Evolutionary conservation across 2,329 filamentous ascomycete genomes (phyloP).

Genomic region (Penicillium sp.): DNA sequence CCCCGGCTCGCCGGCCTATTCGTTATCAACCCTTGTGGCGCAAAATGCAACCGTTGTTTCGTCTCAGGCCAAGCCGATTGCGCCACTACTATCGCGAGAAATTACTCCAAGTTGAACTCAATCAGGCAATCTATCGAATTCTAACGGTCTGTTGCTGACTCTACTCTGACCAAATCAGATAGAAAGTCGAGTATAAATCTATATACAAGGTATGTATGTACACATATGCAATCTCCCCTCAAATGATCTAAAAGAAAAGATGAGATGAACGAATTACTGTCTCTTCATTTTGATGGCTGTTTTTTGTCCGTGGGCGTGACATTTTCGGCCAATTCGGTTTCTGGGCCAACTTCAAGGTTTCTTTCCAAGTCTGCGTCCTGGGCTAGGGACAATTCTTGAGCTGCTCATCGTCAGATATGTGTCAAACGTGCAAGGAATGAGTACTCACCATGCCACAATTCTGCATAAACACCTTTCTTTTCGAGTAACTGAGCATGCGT

Average conservation of each 20-base stretch:
- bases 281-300: constrained; percentile 5
- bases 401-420: constrained; percentile 31
- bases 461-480: constrained; percentile 67
- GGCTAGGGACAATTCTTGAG: constrained; percentile 57
- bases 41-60: background rate
- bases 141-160: background rate
- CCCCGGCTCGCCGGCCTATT: background rate
- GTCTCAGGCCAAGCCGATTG: background rate
- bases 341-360: constrained; percentile 35
- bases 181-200: background rate
- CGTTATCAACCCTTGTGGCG: background rate
- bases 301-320: background rate
- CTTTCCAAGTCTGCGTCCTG: constrained; percentile 39
- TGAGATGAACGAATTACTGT: background rate
- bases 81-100: background rate
- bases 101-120: background rate
- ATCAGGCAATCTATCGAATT: background rate
- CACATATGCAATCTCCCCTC: background rate
- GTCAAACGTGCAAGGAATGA: background rate
- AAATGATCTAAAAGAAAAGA: background rate
- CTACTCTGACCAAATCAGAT: background rate
- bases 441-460: constrained; percentile 80
- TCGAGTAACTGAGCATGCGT: constrained; percentile 83
- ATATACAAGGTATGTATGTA: background rate
- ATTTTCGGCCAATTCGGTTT: constrained; percentile 15